Conservation (phyloP, 495 filamentous ascomycete species). For the Terfezia boudieri region DNA sequence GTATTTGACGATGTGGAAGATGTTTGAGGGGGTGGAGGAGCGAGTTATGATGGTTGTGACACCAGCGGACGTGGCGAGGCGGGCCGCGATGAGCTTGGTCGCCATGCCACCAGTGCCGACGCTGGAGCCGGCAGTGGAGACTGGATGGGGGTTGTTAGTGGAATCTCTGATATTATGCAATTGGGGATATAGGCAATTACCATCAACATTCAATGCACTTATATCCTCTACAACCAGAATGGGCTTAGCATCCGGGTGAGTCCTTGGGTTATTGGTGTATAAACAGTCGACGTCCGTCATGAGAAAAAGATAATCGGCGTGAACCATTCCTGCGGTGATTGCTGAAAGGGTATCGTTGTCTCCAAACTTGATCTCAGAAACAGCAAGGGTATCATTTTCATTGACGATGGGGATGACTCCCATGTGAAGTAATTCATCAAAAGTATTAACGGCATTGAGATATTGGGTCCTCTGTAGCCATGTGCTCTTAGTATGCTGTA, state of each 20-base stretch:
- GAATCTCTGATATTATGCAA: not conserved
- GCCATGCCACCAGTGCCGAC: conserved; percentile 96
- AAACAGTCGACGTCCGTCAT: conserved; percentile 98
- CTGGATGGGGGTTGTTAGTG: conserved; percentile 20
- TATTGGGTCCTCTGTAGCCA: conserved; percentile 62
- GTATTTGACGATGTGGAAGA: conserved; percentile 64
- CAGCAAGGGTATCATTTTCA: conserved; percentile 91
- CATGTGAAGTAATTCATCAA: conserved; percentile 76
- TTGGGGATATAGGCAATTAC: conserved; percentile 18
- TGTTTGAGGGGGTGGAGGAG: conserved; percentile 80
- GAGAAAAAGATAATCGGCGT: conserved; percentile 87
- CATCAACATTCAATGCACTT: conserved; percentile 57
- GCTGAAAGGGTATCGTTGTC: conserved; percentile 96
- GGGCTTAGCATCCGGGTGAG: conserved; percentile 57
- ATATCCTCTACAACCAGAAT: conserved; percentile 92
- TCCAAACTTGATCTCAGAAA: conserved; percentile 98
- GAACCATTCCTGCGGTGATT: conserved; percentile 91
- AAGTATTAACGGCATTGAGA: conserved; percentile 85
- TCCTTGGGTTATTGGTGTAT: conserved; percentile 84
- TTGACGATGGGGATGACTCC: conserved; percentile 96
- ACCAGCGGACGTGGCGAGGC: conserved; percentile 79
- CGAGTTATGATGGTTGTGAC: conserved; percentile 89
- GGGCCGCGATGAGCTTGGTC: conserved; percentile 89
- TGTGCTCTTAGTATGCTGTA: not conserved
- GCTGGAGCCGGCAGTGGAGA: conserved; percentile 67